A percentile compares a stretch with the other conserved stretches of the same genome.
Evolutionary conservation across 202 grass and related monocot genomes (phyloP).

Genomic region (Eragrostis tef): DNA sequence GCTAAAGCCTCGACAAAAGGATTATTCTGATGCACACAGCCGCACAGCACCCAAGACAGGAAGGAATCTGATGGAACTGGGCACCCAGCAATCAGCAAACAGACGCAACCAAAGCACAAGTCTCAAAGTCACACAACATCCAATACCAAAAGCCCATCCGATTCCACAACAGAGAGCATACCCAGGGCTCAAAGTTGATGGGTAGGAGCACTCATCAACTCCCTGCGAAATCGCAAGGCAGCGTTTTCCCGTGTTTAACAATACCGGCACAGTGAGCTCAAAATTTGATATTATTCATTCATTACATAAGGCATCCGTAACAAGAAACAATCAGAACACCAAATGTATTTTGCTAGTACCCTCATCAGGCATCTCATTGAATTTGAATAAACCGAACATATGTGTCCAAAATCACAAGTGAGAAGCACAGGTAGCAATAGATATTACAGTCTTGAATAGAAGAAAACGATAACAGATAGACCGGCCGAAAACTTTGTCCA

Average conservation of each 20-base stretch:
- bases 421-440: slow-evolving; percentile 59
- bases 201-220: too few relatives aligned
- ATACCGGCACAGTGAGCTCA: background rate
- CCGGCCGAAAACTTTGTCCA: slow-evolving; percentile 62
- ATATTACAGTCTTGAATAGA: slow-evolving; percentile 63
- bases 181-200: background rate
- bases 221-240: background rate
- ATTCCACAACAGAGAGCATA: background rate
- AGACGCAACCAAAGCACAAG: background rate
- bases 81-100: background rate
- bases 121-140: background rate
- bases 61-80: slow-evolving; percentile 17
- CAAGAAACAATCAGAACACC: slow-evolving; percentile 46
- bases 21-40: slow-evolving; percentile 35
- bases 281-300: slow-evolving; percentile 53
- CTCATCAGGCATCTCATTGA: slow-evolving; percentile 62
- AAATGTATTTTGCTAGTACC: slow-evolving; percentile 51
- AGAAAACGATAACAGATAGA: slow-evolving; percentile 47
- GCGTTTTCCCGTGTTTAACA: background rate
- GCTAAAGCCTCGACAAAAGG: slow-evolving; percentile 39
- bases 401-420: slow-evolving; percentile 71
- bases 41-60: slow-evolving; percentile 24
- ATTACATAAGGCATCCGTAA: slow-evolving; percentile 44
- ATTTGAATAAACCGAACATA: slow-evolving; percentile 64
- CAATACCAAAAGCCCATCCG: too few relatives aligned